These are phyloP conservation scores for Halophytophthora polymorphica DNA, from an alignment of 352 stramenopile species.

Conservation along the genomic window DNA sequence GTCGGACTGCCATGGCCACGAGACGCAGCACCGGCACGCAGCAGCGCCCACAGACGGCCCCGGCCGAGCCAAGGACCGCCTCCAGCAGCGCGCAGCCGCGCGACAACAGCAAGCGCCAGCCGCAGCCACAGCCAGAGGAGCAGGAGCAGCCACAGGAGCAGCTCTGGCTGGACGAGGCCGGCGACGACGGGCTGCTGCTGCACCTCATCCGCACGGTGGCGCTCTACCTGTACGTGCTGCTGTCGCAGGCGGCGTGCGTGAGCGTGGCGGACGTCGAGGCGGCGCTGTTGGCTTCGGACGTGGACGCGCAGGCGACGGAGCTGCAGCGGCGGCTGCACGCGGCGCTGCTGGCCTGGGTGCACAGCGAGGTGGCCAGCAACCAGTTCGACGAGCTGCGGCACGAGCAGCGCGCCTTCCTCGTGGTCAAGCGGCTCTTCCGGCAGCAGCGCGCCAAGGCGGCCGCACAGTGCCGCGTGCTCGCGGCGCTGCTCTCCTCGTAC, in stretches of 20 bases:
- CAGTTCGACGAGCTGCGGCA: conserved; percentile 61
- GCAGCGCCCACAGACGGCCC: background rate
- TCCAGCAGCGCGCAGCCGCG: too few relatives aligned
- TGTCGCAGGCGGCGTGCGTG: conserved; percentile 36
- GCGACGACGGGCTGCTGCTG: conserved; percentile 37
- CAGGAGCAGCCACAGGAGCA: conserved; percentile 9
- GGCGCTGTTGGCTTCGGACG: conserved; percentile 15
- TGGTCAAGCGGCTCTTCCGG: conserved; percentile 54
- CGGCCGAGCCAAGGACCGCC: too few relatives aligned
- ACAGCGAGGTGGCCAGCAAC: conserved; percentile 49
- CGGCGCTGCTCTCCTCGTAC: conserved; percentile 43
- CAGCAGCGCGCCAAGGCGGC: conserved; percentile 30
- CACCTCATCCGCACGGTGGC: conserved; percentile 63
- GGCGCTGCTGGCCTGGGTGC: conserved; percentile 35
- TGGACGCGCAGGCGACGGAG: conserved; percentile 27
- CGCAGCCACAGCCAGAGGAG: background rate
- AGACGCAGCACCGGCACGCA: background rate
- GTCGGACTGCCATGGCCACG: too few relatives aligned
- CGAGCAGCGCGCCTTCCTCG: conserved; percentile 46
- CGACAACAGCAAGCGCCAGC: too few relatives aligned
- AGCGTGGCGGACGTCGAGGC: conserved; percentile 36
- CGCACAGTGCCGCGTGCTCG: conserved; percentile 36
- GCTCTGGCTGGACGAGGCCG: background rate
- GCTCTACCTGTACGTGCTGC: conserved; percentile 55
- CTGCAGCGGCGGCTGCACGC: conserved; percentile 37